Base-by-base conservation (phyloP, 1,139 yeast species). In the Suhomyces maxii region DNA sequence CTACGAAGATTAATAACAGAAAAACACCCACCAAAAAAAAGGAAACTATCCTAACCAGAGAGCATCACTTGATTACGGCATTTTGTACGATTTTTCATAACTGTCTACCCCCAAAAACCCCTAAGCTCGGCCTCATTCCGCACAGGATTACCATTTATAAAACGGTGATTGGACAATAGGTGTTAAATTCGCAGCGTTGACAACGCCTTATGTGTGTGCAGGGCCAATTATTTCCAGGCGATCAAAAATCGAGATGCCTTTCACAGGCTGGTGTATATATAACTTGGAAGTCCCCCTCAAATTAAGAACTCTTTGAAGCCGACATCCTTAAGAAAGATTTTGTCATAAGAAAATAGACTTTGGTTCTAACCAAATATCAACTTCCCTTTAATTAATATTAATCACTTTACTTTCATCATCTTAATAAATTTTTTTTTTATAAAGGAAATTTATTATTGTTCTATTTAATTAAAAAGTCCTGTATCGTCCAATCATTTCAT, bases 161-260 rank as follows among this genome's bases (percentile, higher is more conserved):
- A 43, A 35, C 42, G 42, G 42, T 43, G 46, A 43, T 43, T 43
- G 46, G 46, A 39, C 42, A 43, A 43, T 43, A 34, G 45, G 23
- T 35, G 34, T 28, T 28, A 34, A 10, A 18, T 33, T 39, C 40
- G 36, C 40, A 26, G 31, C 28, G 33, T 33, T 43, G 41, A 39
- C 46, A 43, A 43, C 46, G 34, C 37, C 31, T 32, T 31, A 33
- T n/a, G 34, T 31, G 31, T 39, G 40, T 43, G 41, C 47, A 39
- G 48, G 41, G 7, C 26, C 39, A 41, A 25, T 30, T 28, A 33
- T 36, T 25, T 37, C 31, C 39, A 18, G 26, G 45, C 42, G 45
- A 42, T 45, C 42, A 32, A 28, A 28, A 28, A 28, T 28, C 13
- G 10, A 35, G 46, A 43, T 43, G 46, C 37, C 32, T 41, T 40